Evolutionary conservation across 305 asterid species (phyloP).

Genomic region (Solanum aculeatissimum): DNA sequence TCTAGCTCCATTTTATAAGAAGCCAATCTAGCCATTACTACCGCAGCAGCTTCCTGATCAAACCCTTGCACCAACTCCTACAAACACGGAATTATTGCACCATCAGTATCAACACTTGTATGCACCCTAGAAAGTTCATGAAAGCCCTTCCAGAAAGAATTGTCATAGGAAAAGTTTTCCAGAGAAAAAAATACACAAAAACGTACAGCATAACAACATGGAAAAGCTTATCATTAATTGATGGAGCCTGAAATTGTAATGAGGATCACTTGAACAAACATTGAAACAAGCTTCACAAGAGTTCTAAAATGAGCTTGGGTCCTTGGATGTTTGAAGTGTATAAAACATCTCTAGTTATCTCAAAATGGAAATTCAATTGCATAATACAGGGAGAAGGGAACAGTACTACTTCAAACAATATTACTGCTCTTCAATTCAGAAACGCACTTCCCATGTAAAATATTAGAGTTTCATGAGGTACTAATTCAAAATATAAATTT

Average conservation of each 20-base stretch:
- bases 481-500: not conserved
- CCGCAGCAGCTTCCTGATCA: constrained; percentile 99
- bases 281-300: not conserved
- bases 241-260: not conserved
- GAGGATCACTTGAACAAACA: not conserved
- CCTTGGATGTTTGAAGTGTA: not conserved
- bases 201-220: not conserved
- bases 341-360: not conserved
- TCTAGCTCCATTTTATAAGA: constrained; percentile 95
- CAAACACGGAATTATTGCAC: not conserved
- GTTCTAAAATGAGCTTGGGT: not conserved
- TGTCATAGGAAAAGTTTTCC: not conserved
- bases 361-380: not conserved
- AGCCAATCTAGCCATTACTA: constrained; percentile 84
- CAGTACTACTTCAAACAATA: not conserved
- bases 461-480: not conserved
- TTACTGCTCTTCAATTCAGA: not conserved
- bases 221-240: not conserved
- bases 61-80: constrained; percentile 95
- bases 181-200: not conserved
- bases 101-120: constrained; percentile 1
- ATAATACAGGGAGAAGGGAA: not conserved
- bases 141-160: not conserved
- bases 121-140: not conserved
- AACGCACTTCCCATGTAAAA: not conserved